Base-by-base conservation (phyloP, 1,284 basidiomycete species). In the Cutaneotrichosporon sp. region DNA sequence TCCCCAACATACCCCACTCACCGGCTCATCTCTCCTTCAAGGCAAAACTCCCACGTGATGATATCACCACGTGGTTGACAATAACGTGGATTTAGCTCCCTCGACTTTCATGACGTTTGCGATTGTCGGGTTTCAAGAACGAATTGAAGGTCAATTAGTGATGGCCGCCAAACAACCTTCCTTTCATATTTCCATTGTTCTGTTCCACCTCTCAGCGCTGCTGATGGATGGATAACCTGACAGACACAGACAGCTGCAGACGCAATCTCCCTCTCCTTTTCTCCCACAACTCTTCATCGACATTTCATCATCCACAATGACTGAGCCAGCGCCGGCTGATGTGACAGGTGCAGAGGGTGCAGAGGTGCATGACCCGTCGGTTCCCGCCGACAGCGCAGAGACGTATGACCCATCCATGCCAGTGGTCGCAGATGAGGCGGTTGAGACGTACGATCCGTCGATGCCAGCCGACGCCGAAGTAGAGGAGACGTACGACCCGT, bases 221-320 rank as follows among this genome's bases (percentile, higher is more conserved):
- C 56, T 58, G 56, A n/a, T 49, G 56, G 56, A 58, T 58, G 56
- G 56, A 58, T 58, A 58, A 30, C 56, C 30, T 58, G 30, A 42
- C 55, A 26, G 55, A 56, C 55, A 38, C 7, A 32, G 16, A 18
- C 55, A 56, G 55, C 38, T 56, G 55, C 55, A 56, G 55, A 42
- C 34, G 55, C 55, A 42, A 38, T 53, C 51, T 31, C 22, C 22
- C 49, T 50, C 49, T 50, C 49, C 34, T 1, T 16, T 30, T 50
- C 49, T 9, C 9, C 51, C 11, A 52, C 49, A 16, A 31, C 11
- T 13, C 26, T 16, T 26, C 6, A 26, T 14, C 50, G 14, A 51
- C 26, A 18, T 34, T 5, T 32, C 16, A 26, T 13, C 55, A 26
- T 40, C 55, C 38, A 16, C 18, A 10, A 58, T 56, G 53, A 46